Conservation (phyloP, 805 yeast genomes). For the Kluyveromyces aestuarii region DNA sequence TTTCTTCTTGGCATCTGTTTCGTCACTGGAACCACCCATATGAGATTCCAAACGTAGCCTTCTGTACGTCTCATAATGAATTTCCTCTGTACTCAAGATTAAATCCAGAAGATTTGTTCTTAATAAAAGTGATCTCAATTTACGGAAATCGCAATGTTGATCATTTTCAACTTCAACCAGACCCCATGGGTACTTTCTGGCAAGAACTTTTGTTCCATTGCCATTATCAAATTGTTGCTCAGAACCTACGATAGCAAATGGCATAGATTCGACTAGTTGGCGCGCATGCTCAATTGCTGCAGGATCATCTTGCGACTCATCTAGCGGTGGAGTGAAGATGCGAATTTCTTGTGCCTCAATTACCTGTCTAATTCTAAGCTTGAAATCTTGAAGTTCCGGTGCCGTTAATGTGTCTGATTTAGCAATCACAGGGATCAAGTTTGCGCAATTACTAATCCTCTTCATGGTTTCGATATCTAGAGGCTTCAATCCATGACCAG, state of each 20-base stretch:
- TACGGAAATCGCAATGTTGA: slow-evolving; percentile 75
- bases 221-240: slow-evolving; percentile 59
- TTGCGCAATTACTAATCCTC: slow-evolving; percentile 68
- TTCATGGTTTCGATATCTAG: slow-evolving; percentile 86
- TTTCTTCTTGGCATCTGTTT: slow-evolving; percentile 20
- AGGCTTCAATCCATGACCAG: slow-evolving; percentile 81
- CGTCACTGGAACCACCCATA: slow-evolving; percentile 24
- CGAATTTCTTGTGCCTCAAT: slow-evolving; percentile 78
- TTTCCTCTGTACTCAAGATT: slow-evolving; percentile 67
- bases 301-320: slow-evolving; percentile 37
- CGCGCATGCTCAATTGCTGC: slow-evolving; percentile 75
- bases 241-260: slow-evolving; percentile 75
- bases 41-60: slow-evolving; percentile 54
- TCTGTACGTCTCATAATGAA: slow-evolving; percentile 77
- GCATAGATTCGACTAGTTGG: slow-evolving; percentile 75
- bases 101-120: slow-evolving; percentile 81
- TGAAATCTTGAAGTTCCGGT: slow-evolving; percentile 57
- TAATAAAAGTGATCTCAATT: slow-evolving; percentile 66
- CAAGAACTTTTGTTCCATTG: slow-evolving; percentile 58
- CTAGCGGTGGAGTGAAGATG: slow-evolving; percentile 78
- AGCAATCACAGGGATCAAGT: slow-evolving; percentile 82
- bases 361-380: slow-evolving; percentile 68
- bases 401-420: slow-evolving; percentile 80
- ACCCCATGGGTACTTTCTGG: slow-evolving; percentile 90
- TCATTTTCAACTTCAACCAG: slow-evolving; percentile 82